A percentile compares a stretch with the other conserved stretches of the same genome.
phyloP scores from a whole-genome alignment of 495 filamentous ascomycete species.

The Aspergillus kassunensis region DNA sequence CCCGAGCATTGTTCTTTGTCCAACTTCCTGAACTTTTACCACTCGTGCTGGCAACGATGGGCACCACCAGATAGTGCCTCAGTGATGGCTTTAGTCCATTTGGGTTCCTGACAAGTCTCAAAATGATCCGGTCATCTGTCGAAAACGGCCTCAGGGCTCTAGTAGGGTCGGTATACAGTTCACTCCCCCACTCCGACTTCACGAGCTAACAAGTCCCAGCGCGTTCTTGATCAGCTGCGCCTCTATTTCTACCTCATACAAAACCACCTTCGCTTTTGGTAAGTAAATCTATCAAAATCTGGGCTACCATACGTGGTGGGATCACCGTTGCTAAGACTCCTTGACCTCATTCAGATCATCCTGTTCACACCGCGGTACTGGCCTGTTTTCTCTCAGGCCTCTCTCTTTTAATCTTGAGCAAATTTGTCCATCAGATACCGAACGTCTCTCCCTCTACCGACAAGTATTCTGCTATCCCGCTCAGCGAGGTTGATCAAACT shows the following conservation, averaged over 20 bases:
- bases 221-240: slow-evolving; percentile 34
- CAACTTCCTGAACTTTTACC: neutral
- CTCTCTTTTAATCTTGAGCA: slow-evolving; percentile 30
- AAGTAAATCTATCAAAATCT: slow-evolving; percentile 7
- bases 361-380: slow-evolving; percentile 35
- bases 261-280: slow-evolving; percentile 43
- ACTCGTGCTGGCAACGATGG: slow-evolving; percentile 2
- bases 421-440: slow-evolving; percentile 20
- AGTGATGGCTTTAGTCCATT: slow-evolving; percentile 15
- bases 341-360: slow-evolving; percentile 37
- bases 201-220: slow-evolving; percentile 17
- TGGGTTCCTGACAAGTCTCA: slow-evolving; percentile 9
- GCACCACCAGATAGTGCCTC: neutral
- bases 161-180: slow-evolving; percentile 31
- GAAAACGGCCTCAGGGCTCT: slow-evolving; percentile 35
- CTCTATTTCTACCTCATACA: slow-evolving; percentile 33
- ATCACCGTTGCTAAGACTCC: neutral
- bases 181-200: neutral
- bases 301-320: neutral
- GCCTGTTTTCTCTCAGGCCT: slow-evolving; percentile 34
- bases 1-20: neutral
- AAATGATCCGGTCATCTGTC: slow-evolving; percentile 31
- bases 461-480: slow-evolving; percentile 22
- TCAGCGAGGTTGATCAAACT: slow-evolving; percentile 16
- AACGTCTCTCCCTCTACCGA: slow-evolving; percentile 10